Evolutionary conservation across 331 rosid species (phyloP), one percentile per base, ranked within the genome.

Genomic region (Malus hybrid): DNA sequence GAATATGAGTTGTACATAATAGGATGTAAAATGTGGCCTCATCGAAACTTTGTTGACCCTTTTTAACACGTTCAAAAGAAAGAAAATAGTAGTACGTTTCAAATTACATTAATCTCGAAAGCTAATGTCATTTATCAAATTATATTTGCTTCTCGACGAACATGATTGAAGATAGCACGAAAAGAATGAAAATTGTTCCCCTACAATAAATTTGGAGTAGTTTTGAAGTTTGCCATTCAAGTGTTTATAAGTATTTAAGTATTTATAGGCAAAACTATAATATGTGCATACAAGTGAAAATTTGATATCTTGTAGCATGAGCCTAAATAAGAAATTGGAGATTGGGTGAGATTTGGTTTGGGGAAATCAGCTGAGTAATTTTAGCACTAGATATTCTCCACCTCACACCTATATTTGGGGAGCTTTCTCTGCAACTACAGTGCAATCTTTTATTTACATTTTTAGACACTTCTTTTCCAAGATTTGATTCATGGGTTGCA

Each of bases 391-490:
- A 67, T 56, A 75, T 75, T 72, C 66, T 39, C 20, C 46, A 54
- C 73, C 67, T 16, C 59, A 19, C 66, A 65, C 84, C 88, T 86
- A 86, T 63, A 86, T 86, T 75, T 80, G 80, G 76, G 90, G 88
- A 77, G 65, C 84, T 78, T 7, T 84, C 1, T 73, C 79, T 75
- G 87, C 84, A 8, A 75, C 19, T 52, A 52, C 57, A 52, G 7
- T 52, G 1, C 57, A 52, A 52, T 52, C 20, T 52, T 52, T 52
- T 67, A 61, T 57, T 55, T 73, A 78, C 76, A 57, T 71, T 73
- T 75, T 27, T 42, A 36, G 65, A 24, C 72, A 31, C 36, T 54
- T 79, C 65, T 56, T 52, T 52, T 73, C 56, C 73, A 76, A 78
- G 85, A 78, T 84, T 78, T 67, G 85, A 84, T 19, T 72, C 68